Evolutionary conservation across 1,139 yeast species (phyloP), one percentile per base, ranked within the genome.

Genomic region (Protomyces arabidopsidicola): DNA sequence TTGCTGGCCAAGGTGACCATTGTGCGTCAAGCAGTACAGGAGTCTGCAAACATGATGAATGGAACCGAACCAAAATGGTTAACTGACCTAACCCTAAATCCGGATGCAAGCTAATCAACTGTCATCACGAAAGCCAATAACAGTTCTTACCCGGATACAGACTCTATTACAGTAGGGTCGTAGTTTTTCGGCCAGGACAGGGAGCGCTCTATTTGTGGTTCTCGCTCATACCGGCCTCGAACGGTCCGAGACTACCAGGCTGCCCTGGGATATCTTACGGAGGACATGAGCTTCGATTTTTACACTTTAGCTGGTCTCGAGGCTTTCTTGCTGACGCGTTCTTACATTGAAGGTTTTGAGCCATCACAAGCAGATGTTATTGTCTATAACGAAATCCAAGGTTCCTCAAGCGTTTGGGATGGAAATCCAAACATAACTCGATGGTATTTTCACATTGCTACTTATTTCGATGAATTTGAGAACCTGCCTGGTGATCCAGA

Each of bases 361-460:
- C 91, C 97, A 72, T 82, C 98, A 73, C 97, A 90, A 82, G 97
- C 97, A 77, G 98, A 93, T 77, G 98, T 89, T 70, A 79, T 90
- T 72, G 91, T 84, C 67, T 78, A 85, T 93, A 86, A 89, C 84
- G 93, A 97, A 79, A 91, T 93, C 86, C 96, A 89, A 81, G 61
- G 74, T 66, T 74, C 72, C 64, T 78, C 79, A 65, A 77, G 75
- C 61, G 75, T 75, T 54, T 79, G 82, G 75, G 83, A 89, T 80
- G n/a, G n/a, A n/a, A 91, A 80, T 88, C 97, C 98, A 79, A 86
- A 88, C 79, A 90, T 55, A 12, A 80, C 96, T 77, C 90, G 97
- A 85, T 93, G 97, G 97, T 90, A 87, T 84, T 88, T 88, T 87
- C 97, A 90, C 90, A 86, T 91, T 77, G 95, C 95, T 77, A 84